These are phyloP conservation scores for Sapria himalayana DNA, from an alignment of 345 rosid species.

Conservation along the genomic window DNA sequence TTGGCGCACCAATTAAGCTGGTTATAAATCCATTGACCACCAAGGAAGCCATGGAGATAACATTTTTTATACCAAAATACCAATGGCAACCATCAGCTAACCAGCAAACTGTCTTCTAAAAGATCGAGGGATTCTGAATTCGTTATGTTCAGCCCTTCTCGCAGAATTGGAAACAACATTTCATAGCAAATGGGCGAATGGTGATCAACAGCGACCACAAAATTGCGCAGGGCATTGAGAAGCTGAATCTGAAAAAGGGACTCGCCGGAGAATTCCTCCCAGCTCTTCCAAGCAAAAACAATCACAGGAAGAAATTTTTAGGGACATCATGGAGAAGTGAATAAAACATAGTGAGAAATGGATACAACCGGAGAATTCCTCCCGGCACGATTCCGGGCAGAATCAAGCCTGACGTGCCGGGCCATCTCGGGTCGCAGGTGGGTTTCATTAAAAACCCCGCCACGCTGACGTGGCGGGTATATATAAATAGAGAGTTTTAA, in stretches of 20 bases:
- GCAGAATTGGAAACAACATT: constrained; percentile 72
- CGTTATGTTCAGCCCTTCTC: constrained; percentile 64
- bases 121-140: constrained; percentile 83
- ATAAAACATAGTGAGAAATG: too few species aligned
- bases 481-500: too few species aligned
- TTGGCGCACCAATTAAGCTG: constrained; percentile 5
- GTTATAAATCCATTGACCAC: constrained; percentile 7
- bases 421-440: too few species aligned
- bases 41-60: constrained; percentile 8
- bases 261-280: constrained; percentile 96
- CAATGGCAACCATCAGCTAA: too few species aligned
- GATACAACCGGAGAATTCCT: too few species aligned
- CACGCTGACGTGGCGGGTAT: too few species aligned
- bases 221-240: constrained; percentile 77
- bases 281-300: constrained; percentile 27
- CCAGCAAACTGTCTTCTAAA: constrained; percentile 89
- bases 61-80: background rate
- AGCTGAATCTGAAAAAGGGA: constrained; percentile 95
- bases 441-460: too few species aligned
- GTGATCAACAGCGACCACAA: constrained; percentile 75
- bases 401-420: too few species aligned
- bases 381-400: too few species aligned
- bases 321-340: too few species aligned
- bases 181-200: constrained; percentile 66
- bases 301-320: constrained; percentile 2